Evolutionary conservation across 2,329 filamentous ascomycete species (phyloP).

Genomic region (Sporothrix globosa): DNA sequence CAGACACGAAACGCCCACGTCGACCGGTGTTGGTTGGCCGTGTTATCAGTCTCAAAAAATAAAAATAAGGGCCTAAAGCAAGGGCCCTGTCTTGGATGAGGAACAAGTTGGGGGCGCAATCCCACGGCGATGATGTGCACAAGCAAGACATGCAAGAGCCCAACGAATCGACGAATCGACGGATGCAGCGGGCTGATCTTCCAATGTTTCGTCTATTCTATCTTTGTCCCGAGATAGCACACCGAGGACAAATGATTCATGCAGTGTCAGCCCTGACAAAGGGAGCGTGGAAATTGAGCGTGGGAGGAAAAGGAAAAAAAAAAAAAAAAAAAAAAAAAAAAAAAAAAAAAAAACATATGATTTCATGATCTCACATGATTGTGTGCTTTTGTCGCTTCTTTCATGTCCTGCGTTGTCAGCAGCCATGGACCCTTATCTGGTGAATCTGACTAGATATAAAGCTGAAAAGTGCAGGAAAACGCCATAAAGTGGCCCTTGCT

Average conservation of each 20-base stretch:
- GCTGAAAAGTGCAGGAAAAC: not conserved
- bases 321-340: no score
- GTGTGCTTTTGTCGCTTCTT: not conserved
- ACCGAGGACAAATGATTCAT: conserved; percentile 10
- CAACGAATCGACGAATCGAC: not conserved
- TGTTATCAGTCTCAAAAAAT: not conserved
- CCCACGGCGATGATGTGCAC: conserved; percentile 13
- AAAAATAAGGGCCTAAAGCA: not conserved
- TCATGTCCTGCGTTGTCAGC: not conserved
- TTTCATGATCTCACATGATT: conserved; percentile 28
- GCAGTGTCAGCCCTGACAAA: not conserved
- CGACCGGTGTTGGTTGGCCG: conserved; percentile 10
- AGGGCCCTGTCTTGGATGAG: not conserved
- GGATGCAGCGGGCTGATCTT: not conserved
- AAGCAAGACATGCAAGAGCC: conserved; percentile 19
- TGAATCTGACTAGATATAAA: not conserved
- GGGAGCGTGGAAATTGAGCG: not conserved
- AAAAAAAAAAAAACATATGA: not conserved
- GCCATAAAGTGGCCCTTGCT: conserved; percentile 10
- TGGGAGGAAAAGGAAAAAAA: not conserved
- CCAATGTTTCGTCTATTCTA: conserved; percentile 1
- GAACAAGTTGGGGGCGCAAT: conserved; percentile 27
- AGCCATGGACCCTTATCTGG: conserved; percentile 20
- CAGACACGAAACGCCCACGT: conserved; percentile 25
- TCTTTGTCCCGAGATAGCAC: not conserved